Percentiles rank a stretch among this genome's conserved stretches.
Conservation (phyloP, 192 early-diverging fungal species). For the Entomortierella chlamydospora region DNA sequence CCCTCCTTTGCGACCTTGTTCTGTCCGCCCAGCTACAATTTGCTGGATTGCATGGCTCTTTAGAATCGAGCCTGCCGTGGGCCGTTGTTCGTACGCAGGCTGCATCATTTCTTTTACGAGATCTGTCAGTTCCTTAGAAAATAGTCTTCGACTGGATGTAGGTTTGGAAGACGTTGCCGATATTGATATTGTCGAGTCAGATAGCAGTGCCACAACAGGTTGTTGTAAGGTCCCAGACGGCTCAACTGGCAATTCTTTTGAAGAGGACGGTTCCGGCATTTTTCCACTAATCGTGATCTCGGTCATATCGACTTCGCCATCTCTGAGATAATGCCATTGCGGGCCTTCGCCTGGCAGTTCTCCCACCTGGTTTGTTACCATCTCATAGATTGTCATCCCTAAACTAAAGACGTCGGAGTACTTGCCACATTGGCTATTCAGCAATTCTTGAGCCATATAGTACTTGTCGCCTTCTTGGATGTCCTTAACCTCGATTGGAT, state of each 20-base stretch:
- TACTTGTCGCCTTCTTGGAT: slow-evolving; percentile 89
- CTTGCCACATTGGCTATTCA: slow-evolving; percentile 76
- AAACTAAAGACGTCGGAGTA: slow-evolving; percentile 94
- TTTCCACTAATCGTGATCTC: background rate
- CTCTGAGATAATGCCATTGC: slow-evolving; percentile 87
- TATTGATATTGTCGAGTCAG: background rate
- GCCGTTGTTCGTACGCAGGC: slow-evolving; percentile 23
- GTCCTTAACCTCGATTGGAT: slow-evolving; percentile 70
- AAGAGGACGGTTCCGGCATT: background rate
- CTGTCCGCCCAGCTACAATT: slow-evolving; percentile 6
- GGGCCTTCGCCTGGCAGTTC: slow-evolving; percentile 90
- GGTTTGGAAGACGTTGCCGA: background rate
- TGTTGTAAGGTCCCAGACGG: background rate
- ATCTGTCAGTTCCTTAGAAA: slow-evolving; percentile 14
- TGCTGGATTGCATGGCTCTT: slow-evolving; percentile 1
- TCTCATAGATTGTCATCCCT: slow-evolving; percentile 90
- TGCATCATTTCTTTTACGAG: slow-evolving; percentile 37
- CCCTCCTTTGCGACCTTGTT: slow-evolving; percentile 2
- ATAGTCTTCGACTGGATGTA: background rate
- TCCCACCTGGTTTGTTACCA: slow-evolving; percentile 75
- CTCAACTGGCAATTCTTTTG: background rate
- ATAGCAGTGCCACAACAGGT: background rate
- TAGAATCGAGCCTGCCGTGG: slow-evolving; percentile 23
- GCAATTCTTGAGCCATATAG: slow-evolving; percentile 92
- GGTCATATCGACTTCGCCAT: slow-evolving; percentile 67